phyloP scores from a whole-genome alignment of 768 basidiomycete species.

The Trametes punicea region DNA sequence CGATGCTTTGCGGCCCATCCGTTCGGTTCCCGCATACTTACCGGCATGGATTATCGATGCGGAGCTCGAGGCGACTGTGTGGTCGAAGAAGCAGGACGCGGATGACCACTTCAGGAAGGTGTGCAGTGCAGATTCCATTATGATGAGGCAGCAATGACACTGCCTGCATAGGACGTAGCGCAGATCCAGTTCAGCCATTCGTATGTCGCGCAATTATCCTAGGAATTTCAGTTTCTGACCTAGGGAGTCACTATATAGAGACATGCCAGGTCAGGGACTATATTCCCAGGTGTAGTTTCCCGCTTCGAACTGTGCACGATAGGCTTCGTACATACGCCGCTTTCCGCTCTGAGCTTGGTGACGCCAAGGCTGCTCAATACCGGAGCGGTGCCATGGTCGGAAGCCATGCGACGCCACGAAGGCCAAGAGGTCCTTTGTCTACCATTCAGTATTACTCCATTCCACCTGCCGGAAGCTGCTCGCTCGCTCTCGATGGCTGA shows the following conservation, averaged over 20 bases:
- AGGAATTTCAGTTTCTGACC: neutral
- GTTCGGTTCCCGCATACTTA: constrained; percentile 53
- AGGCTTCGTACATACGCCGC: constrained; percentile 45
- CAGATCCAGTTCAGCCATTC: constrained; percentile 6
- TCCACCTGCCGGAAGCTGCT: constrained; percentile 42
- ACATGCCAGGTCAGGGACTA: constrained; percentile 13
- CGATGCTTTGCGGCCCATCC: constrained; percentile 41
- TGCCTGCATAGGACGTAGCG: neutral
- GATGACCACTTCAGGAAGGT: constrained; percentile 26
- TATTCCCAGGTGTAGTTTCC: neutral
- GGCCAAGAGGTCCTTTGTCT: constrained; percentile 51
- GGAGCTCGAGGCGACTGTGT: constrained; percentile 41
- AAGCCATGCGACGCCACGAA: constrained; percentile 45
- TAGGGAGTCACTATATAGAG: constrained; percentile 1
- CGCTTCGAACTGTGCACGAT: neutral
- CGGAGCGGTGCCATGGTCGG: constrained; percentile 45
- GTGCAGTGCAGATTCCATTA: constrained; percentile 16
- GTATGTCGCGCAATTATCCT: neutral
- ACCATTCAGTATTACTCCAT: constrained; percentile 54
- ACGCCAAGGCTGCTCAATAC: constrained; percentile 25
- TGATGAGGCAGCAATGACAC: neutral
- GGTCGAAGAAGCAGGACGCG: constrained; percentile 25
- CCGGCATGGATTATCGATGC: constrained; percentile 63
- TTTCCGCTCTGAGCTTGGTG: constrained; percentile 44
- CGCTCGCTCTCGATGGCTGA: constrained; percentile 35